Conservation (phyloP, 176 grass and related monocot genomes). For the Oryza australiensis region DNA sequence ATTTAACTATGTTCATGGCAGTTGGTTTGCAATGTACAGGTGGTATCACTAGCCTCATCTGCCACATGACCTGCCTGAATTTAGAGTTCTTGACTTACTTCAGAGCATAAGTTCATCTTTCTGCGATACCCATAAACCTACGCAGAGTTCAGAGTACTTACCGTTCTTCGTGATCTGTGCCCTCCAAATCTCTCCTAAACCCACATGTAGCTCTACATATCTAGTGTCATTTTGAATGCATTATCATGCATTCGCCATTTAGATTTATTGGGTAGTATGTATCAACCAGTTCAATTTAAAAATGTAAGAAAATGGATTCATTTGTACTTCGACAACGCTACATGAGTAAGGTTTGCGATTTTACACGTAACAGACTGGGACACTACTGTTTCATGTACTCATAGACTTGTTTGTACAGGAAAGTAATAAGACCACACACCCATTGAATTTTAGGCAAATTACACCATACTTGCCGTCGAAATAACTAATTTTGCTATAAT, state of each 20-base stretch:
- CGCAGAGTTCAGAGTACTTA: slow-evolving; percentile 31
- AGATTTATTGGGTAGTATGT: no score
- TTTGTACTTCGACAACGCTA: no score
- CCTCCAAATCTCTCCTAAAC: background rate
- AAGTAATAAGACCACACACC: background rate
- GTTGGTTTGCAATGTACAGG: slow-evolving; percentile 37
- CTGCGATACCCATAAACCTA: background rate
- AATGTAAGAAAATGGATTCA: no score
- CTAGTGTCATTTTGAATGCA: background rate
- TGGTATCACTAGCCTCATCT: slow-evolving; percentile 10
- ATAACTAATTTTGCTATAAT: background rate
- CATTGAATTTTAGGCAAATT: background rate
- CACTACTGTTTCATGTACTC: background rate
- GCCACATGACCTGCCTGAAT: slow-evolving; percentile 2
- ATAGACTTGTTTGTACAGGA: background rate
- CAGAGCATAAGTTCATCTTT: slow-evolving; percentile 2
- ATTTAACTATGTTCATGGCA: slow-evolving; percentile 26
- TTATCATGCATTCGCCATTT: background rate
- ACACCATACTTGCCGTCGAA: background rate
- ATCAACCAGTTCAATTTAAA: no score
- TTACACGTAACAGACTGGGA: background rate
- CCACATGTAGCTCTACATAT: background rate
- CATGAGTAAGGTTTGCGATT: background rate
- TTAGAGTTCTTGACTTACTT: background rate
- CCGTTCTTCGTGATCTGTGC: slow-evolving; percentile 18